Evolutionary conservation across 2,329 filamentous ascomycete species (phyloP).

Genomic region (Ophiostoma piceae): DNA sequence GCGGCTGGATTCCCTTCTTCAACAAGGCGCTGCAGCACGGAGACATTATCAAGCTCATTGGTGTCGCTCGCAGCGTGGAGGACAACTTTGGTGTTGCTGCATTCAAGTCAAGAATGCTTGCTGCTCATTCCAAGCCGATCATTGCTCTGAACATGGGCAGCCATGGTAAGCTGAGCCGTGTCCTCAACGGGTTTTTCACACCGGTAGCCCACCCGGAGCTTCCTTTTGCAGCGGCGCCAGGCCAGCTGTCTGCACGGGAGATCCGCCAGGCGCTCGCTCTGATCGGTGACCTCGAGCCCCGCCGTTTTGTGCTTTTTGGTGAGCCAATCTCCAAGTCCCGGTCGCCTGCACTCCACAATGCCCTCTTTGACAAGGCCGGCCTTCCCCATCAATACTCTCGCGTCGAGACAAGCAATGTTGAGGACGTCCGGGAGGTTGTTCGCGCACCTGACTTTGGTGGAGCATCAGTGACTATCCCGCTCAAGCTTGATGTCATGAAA

Average conservation of each 20-base stretch:
- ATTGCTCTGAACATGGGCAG: slow-evolving; percentile 96
- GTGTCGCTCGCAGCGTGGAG: slow-evolving; percentile 66
- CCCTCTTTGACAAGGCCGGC: slow-evolving; percentile 68
- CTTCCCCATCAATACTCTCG: slow-evolving; percentile 77
- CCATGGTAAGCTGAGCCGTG: slow-evolving; percentile 78
- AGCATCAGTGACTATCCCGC: slow-evolving; percentile 89
- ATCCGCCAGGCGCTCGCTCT: slow-evolving; percentile 74
- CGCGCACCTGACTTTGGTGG: slow-evolving; percentile 74
- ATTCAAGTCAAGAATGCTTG: slow-evolving; percentile 73
- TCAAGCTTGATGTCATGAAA: slow-evolving; percentile 83
- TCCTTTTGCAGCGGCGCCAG: slow-evolving; percentile 90
- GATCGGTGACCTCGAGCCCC: slow-evolving; percentile 69
- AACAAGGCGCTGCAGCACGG: slow-evolving; percentile 86
- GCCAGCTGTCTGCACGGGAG: slow-evolving; percentile 84
- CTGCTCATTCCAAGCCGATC: slow-evolving; percentile 71
- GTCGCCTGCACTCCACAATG: slow-evolving; percentile 86
- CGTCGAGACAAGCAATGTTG: slow-evolving; percentile 64
- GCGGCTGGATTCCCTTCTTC: slow-evolving; percentile 87
- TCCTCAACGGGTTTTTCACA: slow-evolving; percentile 89
- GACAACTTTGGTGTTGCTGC: slow-evolving; percentile 81
- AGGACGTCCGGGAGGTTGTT: slow-evolving; percentile 60
- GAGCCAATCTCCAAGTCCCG: slow-evolving; percentile 75
- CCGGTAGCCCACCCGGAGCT: slow-evolving; percentile 85
- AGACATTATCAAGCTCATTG: slow-evolving; percentile 91
- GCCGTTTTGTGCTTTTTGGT: slow-evolving; percentile 82